Conservation (phyloP, 208 protist species). For the Trypanosomatidae sp. region DNA sequence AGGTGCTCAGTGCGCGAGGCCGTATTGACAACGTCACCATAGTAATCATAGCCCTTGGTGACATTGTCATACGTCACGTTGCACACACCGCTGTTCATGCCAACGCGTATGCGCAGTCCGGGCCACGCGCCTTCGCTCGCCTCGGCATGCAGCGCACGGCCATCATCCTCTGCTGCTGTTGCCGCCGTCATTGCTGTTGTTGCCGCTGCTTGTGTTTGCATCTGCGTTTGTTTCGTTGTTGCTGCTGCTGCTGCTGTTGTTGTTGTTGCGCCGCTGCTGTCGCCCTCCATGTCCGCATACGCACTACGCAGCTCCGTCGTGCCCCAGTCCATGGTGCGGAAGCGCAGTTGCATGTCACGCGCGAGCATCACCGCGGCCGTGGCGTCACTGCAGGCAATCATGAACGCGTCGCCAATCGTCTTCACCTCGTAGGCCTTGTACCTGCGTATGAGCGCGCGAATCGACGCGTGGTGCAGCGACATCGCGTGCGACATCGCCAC, state of each 20-base stretch:
- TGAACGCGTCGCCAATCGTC: constrained; percentile 62
- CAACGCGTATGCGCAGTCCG: constrained; percentile 38
- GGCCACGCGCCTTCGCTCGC: too few relatives aligned
- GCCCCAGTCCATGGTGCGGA: constrained; percentile 28
- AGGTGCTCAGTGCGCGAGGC: constrained; percentile 67
- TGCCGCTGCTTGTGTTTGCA: too few relatives aligned
- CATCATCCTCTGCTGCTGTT: too few relatives aligned
- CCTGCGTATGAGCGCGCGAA: constrained; percentile 35
- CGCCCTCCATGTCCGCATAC: constrained; percentile 5
- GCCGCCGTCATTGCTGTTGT: too few relatives aligned
- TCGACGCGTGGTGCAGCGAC: constrained; percentile 16
- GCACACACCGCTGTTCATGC: constrained; percentile 48
- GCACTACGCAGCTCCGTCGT: constrained; percentile 19
- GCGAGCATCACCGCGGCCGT: constrained; percentile 28
- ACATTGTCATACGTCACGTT: constrained; percentile 43
- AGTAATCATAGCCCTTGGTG: constrained; percentile 67
- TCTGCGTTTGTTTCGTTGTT: too few relatives aligned
- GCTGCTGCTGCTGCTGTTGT: too few relatives aligned
- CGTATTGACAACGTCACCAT: constrained; percentile 67
- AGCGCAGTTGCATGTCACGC: constrained; percentile 19
- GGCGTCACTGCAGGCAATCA: constrained; percentile 34
- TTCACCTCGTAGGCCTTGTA: constrained; percentile 65
- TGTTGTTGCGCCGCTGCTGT: too few relatives aligned
- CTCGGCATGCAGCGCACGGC: too few relatives aligned
- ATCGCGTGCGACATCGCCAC: constrained; percentile 50